phyloP scores from a whole-genome alignment of 371 early-diverging fungal genomes.

The Mucor mucedo region DNA sequence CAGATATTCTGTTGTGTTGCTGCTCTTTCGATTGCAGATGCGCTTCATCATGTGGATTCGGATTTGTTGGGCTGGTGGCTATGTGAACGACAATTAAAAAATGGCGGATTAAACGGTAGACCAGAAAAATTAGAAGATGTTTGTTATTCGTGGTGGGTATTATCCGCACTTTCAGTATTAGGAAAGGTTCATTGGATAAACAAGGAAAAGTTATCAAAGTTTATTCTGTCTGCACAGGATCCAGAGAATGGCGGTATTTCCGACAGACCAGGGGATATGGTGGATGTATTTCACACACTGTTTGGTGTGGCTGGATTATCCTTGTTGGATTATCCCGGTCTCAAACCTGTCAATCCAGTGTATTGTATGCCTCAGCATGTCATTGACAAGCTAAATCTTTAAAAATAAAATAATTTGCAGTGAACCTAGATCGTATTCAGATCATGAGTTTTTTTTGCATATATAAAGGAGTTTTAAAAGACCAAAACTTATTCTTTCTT shows the following conservation, averaged over 20 bases:
- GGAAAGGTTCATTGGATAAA: slow-evolving; percentile 90
- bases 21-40: slow-evolving; percentile 81
- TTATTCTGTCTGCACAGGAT: slow-evolving; percentile 91
- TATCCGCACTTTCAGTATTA: slow-evolving; percentile 89
- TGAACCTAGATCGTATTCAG: too few species aligned
- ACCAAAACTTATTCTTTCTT: slow-evolving; percentile 4
- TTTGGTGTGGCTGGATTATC: slow-evolving; percentile 95
- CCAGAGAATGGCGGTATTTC: slow-evolving; percentile 92
- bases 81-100: slow-evolving; percentile 88
- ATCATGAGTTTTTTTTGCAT: too few species aligned
- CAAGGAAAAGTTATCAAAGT: slow-evolving; percentile 70
- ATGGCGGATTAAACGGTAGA: slow-evolving; percentile 97
- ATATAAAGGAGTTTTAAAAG: not conserved
- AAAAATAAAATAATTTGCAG: not conserved
- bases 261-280: slow-evolving; percentile 92
- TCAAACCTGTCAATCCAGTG: slow-evolving; percentile 84
- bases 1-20: slow-evolving; percentile 95
- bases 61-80: slow-evolving; percentile 91
- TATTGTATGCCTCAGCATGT: slow-evolving; percentile 91
- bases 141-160: slow-evolving; percentile 99
- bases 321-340: slow-evolving; percentile 78
- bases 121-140: slow-evolving; percentile 97
- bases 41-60: slow-evolving; percentile 72
- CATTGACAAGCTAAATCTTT: slow-evolving; percentile 65
- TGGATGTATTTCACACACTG: slow-evolving; percentile 97